Evolutionary conservation across 495 filamentous ascomycete species (phyloP).

Genomic region (Geopyxis carbonaria): DNA sequence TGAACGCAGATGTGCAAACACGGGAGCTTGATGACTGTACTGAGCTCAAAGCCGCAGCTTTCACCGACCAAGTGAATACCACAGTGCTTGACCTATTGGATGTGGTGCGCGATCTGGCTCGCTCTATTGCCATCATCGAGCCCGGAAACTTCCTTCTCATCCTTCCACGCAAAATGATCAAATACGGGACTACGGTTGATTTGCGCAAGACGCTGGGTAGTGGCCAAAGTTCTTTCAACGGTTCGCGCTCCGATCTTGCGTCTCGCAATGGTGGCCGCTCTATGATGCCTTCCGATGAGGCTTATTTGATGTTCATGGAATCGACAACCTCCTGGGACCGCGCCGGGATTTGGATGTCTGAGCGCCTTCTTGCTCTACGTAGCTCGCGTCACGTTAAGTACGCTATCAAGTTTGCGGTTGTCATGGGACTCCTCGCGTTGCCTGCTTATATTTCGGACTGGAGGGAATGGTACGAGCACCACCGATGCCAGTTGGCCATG

Average conservation of each 20-base stretch:
- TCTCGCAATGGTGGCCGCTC: constrained; percentile 4
- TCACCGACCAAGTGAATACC: constrained; percentile 22
- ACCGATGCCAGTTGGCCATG: constrained; percentile 22
- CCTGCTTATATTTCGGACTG: constrained; percentile 19
- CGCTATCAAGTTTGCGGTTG: constrained; percentile 20
- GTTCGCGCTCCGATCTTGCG: no score
- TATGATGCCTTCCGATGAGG: constrained; percentile 6
- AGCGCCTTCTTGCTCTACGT: constrained; percentile 10
- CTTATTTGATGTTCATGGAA: constrained; percentile 8
- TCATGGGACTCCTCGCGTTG: constrained; percentile 20
- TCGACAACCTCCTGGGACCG: constrained; percentile 16
- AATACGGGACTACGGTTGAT: background rate
- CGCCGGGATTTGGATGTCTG: constrained; percentile 14
- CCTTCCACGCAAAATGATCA: constrained; percentile 6
- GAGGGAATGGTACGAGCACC: constrained; percentile 19
- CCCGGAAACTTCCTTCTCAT: constrained; percentile 10
- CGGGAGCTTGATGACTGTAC: constrained; percentile 8
- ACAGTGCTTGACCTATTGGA: constrained; percentile 19
- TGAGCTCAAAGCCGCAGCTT: constrained; percentile 18
- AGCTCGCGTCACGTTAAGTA: constrained; percentile 24
- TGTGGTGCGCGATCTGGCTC: constrained; percentile 12
- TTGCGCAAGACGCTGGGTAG: no score
- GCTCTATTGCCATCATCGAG: constrained; percentile 13
- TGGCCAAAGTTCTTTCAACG: no score
- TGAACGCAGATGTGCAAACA: constrained; percentile 6